Evolutionary conservation across 139 green algal species (phyloP), one percentile per base, ranked within the genome.

Genomic region (Klebsormidium nitens): DNA sequence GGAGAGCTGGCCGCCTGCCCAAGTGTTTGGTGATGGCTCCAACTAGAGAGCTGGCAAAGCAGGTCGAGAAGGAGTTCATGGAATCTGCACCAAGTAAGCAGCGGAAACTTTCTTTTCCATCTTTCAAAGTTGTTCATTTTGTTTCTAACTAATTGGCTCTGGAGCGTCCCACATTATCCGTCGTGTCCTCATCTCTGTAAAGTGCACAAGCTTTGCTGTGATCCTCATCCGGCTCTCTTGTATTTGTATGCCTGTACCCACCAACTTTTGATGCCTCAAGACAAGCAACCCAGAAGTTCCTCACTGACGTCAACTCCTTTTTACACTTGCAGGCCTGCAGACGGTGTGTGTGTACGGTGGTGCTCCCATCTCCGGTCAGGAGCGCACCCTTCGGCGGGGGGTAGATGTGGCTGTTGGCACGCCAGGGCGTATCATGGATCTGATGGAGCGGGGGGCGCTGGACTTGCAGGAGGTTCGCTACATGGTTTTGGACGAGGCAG

Each of bases 31-130:
- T 99, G 40, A 82, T 99, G 69, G 89, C 91, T 0, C 95, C 95
- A 49, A 99, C 95, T 0, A 85, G 95, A 32, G 95, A 99, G 86
- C 86, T 99, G n/a, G 95, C 95, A 11, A 95, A 97, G 80, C 91
- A 96, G 79, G 92, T 98, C n/a, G 88, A 96, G 66, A 79, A 82
- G 3, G 95, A 99, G 87, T 93, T 98, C 67, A 74, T 86, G 61
- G 50, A 77, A 49, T 55, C 46, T 14, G 5, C 31, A 17, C 8
- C 2, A 19, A 5, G 23, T 61, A 0, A 2, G 23, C 17, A 29
- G 52, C 28, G 3, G 52, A 38, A n/a, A 11, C n/a, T n/a, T n/a
- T n/a, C n/a, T 5, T 29, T 5, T 23, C 23, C 11, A 5, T 5
- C 50, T 50, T 50, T 50, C 8, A 50, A n/a, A 50, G 8, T 50